phyloP scores from a whole-genome alignment of 305 asterid genomes.

The Caryopteris hybrid region DNA sequence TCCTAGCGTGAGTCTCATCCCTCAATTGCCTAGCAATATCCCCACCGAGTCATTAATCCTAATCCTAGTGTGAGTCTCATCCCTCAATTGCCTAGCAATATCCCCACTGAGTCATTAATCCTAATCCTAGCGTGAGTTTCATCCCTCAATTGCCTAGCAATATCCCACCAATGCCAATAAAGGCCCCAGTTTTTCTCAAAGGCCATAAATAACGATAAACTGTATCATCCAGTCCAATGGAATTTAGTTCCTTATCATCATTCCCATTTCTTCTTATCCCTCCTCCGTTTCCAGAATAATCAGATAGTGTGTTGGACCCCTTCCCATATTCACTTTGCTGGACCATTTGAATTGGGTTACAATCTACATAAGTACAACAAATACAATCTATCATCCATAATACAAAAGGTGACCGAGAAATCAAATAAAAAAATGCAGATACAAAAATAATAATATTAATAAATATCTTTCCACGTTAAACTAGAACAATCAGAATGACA shows the following conservation, averaged over 20 bases:
- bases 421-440: constrained; percentile 9
- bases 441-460: background rate
- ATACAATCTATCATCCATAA: background rate
- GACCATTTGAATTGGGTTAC: constrained; percentile 28
- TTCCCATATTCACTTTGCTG: constrained; percentile 61
- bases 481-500: constrained; percentile 1
- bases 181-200: constrained; percentile 72
- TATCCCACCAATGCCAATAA: constrained; percentile 88
- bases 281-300: constrained; percentile 47
- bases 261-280: constrained; percentile 47
- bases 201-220: constrained; percentile 78
- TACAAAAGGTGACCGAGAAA: constrained; percentile 7
- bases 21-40: too few species aligned
- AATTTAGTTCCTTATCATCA: constrained; percentile 62
- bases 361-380: constrained; percentile 11
- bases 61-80: too few species aligned
- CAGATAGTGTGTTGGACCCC: constrained; percentile 41
- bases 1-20: too few species aligned
- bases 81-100: too few species aligned
- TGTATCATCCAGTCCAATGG: constrained; percentile 66
- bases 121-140: constrained; percentile 74
- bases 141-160: constrained; percentile 75
- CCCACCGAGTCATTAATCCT: too few species aligned
- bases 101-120: constrained; percentile 80
- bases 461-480: constrained; percentile 5